Conservation (phyloP, 805 yeast genomes). For the Kregervanrija pseudodelftensis region DNA sequence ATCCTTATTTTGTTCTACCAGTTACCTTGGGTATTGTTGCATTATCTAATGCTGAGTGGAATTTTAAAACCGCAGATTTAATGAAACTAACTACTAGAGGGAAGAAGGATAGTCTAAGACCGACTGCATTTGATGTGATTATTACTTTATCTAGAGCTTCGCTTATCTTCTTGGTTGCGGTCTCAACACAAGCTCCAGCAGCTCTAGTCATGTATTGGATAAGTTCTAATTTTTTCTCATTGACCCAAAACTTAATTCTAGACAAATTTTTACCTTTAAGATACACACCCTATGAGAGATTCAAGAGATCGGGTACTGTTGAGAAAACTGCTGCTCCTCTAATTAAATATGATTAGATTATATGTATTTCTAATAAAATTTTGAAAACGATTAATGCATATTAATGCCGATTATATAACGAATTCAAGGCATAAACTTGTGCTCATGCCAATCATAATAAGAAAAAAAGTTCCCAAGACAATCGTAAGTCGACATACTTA, state of each 20-base stretch:
- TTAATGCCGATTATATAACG: background rate
- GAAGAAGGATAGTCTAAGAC: conserved; percentile 37
- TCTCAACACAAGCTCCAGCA: conserved; percentile 80
- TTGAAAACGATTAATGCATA: background rate
- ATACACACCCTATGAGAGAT: conserved; percentile 36
- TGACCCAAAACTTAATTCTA: conserved; percentile 65
- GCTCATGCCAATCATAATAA: conserved; percentile 3
- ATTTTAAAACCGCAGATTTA: conserved; percentile 53
- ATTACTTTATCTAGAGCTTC: conserved; percentile 68
- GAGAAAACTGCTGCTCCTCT: conserved; percentile 7
- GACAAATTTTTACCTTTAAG: conserved; percentile 59
- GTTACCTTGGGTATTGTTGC: conserved; percentile 63
- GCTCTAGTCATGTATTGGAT: conserved; percentile 87
- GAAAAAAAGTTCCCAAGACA: conserved; percentile 7
- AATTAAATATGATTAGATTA: conserved; percentile 1
- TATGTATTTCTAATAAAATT: background rate
- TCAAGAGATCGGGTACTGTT: conserved; percentile 8
- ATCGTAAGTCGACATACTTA: conserved; percentile 7
- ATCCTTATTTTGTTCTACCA: conserved; percentile 63
- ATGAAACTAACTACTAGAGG: conserved; percentile 36
- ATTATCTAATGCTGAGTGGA: conserved; percentile 78
- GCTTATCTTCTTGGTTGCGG: conserved; percentile 72
- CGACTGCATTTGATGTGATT: conserved; percentile 56
- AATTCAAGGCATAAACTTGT: background rate
- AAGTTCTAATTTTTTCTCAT: conserved; percentile 71